Evolutionary conservation across 208 protist species (phyloP), one percentile per base, ranked within the genome.

Genomic region (Angomonas deanei): DNA sequence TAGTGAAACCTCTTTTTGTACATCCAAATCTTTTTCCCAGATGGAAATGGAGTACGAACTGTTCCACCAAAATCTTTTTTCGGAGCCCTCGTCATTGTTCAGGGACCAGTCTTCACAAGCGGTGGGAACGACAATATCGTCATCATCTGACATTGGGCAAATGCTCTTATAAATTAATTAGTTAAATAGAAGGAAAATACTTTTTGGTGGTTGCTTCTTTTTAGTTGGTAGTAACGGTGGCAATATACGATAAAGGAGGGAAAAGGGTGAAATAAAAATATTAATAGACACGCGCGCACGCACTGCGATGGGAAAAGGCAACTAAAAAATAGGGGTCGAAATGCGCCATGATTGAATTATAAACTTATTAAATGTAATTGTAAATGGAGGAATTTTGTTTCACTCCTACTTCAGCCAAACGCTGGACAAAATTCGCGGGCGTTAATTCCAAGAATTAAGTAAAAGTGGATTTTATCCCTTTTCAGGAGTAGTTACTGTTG

Each of bases 51-150:
- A 80, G 63, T 89, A 93, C 3, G 71, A 84, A 21, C 69, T 75
- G 61, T 93, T 83, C 84, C 86, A 93, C 82, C 80, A 91, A 73
- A 91, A 93, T 0, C 76, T 56, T 15, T 68, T 63, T 1, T 54
- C 32, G 0, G 82, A 76, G 0, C 65, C 64, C 1, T 33, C 50
- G 50, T 88, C 82, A n/a, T 72, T 63, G 58, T 93, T 90, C 0
- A 91, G 65, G 10, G 83, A 88, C 82, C 86, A 91, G 33, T 89
- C 76, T n/a, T 62, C 53, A 55, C 80, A 93, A 6, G 50, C 50
- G 1, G 86, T 93, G 3, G 57, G 68, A 19, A 89, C 66, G 1
- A 87, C 65, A 36, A 70, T 49, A 1, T 53, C 47, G 19, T 53
- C 23, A 13, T 53, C 47, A 53, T 26, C 19, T 15, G 36, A 8